phyloP scores from a whole-genome alignment of 2,329 filamentous ascomycete genomes.

The Lecanicillium sp. region DNA sequence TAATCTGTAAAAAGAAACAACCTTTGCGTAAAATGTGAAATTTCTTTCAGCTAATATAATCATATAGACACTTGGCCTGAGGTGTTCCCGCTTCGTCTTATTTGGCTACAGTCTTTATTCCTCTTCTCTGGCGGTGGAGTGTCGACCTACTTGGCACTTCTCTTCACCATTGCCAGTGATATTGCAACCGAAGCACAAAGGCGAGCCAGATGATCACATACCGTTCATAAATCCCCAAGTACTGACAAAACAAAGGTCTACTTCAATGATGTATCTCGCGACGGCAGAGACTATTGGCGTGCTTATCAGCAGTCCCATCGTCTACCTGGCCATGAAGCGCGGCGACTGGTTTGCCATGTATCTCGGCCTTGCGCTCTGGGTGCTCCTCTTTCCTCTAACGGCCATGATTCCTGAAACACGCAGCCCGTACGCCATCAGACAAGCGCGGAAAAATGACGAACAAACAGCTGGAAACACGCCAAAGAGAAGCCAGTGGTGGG shows the following conservation, averaged over 20 bases:
- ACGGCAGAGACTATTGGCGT: conserved; percentile 13
- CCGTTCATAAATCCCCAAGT: too few species aligned
- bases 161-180: conserved; percentile 18
- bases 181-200: conserved; percentile 9
- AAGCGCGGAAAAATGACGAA: conserved; percentile 5
- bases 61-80: conserved; percentile 13
- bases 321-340: conserved; percentile 16
- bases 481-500: background rate
- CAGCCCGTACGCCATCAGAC: background rate
- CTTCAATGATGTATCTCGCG: conserved; percentile 17
- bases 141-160: conserved; percentile 17
- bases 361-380: conserved; percentile 12
- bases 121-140: conserved; percentile 18
- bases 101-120: conserved; percentile 17
- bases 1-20: conserved; percentile 12
- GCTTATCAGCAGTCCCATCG: conserved; percentile 16
- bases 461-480: background rate
- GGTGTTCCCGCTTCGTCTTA: conserved; percentile 15
- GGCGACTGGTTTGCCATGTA: conserved; percentile 13
- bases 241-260: conserved; percentile 7
- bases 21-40: too few species aligned
- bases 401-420: conserved; percentile 16
- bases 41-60: background rate
- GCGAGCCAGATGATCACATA: too few species aligned
- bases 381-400: conserved; percentile 8